phyloP scores from a whole-genome alignment of 2,329 filamentous ascomycete genomes.

The Blastomyces silverae region DNA sequence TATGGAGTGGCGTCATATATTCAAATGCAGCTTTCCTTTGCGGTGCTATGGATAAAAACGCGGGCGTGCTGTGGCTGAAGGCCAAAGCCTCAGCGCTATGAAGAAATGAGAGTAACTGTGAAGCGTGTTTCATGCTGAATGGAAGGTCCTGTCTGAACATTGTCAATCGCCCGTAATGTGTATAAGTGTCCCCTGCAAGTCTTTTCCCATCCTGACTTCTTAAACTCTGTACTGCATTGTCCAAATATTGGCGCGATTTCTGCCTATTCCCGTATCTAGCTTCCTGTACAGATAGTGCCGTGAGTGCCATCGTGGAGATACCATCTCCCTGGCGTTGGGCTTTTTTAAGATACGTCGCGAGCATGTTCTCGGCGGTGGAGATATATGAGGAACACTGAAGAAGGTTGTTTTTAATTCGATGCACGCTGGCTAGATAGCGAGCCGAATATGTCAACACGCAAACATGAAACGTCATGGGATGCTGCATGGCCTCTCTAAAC shows the following conservation, averaged over 20 bases:
- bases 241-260: conserved; percentile 26
- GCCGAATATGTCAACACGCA: conserved; percentile 35
- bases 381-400: conserved; percentile 29
- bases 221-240: conserved; percentile 31
- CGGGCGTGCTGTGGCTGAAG: conserved; percentile 26
- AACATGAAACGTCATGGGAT: conserved; percentile 35
- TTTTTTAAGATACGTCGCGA: conserved; percentile 27
- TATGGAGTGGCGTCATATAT: conserved; percentile 36
- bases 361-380: conserved; percentile 25
- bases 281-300: conserved; percentile 36
- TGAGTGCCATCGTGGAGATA: conserved; percentile 30
- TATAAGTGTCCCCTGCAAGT: conserved; percentile 26
- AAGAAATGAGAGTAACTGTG: conserved; percentile 33
- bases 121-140: conserved; percentile 23
- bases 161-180: conserved; percentile 34
- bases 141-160: conserved; percentile 24
- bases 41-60: conserved; percentile 29
- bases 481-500: conserved; percentile 31
- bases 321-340: conserved; percentile 26
- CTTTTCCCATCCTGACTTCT: conserved; percentile 27
- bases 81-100: conserved; percentile 33
- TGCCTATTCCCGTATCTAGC: conserved; percentile 34
- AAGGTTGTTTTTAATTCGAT: conserved; percentile 23
- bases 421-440: conserved; percentile 32
- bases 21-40: conserved; percentile 31